Conservation (phyloP, 768 basidiomycete species). For the Pulveroboletus sp. region DNA sequence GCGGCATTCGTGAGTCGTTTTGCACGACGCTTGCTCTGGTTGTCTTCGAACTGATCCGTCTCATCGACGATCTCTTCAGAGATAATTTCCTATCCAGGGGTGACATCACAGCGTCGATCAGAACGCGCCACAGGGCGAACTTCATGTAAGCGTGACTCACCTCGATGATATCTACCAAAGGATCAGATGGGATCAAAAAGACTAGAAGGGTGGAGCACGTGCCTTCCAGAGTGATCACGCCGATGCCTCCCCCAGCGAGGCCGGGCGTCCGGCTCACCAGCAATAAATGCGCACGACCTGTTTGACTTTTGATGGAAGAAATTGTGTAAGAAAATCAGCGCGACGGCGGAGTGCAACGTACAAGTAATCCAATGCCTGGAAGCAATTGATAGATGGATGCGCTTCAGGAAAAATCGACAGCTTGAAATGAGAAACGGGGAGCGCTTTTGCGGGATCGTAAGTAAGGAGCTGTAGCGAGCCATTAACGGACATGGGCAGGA, state of each 20-base stretch:
- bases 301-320: slow-evolving; percentile 78
- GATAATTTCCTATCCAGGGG: slow-evolving; percentile 71
- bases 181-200: background rate
- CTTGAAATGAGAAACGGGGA: slow-evolving; percentile 69
- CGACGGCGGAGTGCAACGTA: slow-evolving; percentile 30
- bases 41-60: slow-evolving; percentile 87
- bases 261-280: slow-evolving; percentile 85
- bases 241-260: slow-evolving; percentile 75
- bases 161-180: slow-evolving; percentile 67
- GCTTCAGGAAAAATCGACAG: slow-evolving; percentile 90
- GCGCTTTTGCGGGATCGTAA: slow-evolving; percentile 80
- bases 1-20: slow-evolving; percentile 67
- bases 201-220: slow-evolving; percentile 1
- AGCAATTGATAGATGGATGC: slow-evolving; percentile 81
- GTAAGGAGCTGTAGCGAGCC: slow-evolving; percentile 58
- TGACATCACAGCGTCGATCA: background rate
- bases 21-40: slow-evolving; percentile 72
- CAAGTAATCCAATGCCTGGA: slow-evolving; percentile 95
- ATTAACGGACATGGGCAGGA: slow-evolving; percentile 1
- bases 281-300: slow-evolving; percentile 88
- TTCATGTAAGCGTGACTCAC: slow-evolving; percentile 27
- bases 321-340: background rate
- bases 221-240: slow-evolving; percentile 89
- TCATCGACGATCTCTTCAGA: slow-evolving; percentile 96
- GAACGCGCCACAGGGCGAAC: background rate